Conservation (phyloP, 768 basidiomycete genomes). For the Dentipellis sp. region DNA sequence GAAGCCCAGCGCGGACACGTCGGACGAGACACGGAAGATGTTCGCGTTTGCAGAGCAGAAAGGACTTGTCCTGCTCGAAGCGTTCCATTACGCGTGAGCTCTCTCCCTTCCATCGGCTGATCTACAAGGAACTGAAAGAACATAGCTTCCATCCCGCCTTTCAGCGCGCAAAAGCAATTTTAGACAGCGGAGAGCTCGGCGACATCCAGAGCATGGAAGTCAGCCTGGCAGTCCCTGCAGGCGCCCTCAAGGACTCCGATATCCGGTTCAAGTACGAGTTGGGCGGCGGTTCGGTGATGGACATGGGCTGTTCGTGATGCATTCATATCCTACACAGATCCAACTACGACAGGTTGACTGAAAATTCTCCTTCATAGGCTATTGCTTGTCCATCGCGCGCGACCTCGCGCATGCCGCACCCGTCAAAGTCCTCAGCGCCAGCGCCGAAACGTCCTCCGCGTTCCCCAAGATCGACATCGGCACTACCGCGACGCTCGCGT, state of each 20-base stretch:
- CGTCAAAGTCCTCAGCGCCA: conserved; percentile 9
- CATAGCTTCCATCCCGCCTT: conserved; percentile 53
- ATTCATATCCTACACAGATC: conserved; percentile 3
- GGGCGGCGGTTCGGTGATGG: conserved; percentile 55
- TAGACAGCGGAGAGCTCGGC: conserved; percentile 49
- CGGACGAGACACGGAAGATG: conserved; percentile 43
- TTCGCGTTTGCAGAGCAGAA: conserved; percentile 39
- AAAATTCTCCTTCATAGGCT: conserved; percentile 20
- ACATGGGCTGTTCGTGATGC: conserved; percentile 36
- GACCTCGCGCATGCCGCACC: conserved; percentile 9
- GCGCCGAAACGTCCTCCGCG: conserved; percentile 3
- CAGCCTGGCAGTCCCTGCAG: conserved; percentile 27
- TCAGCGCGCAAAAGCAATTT: conserved; percentile 42
- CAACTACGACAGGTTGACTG: no score
- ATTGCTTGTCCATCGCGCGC: conserved; percentile 19
- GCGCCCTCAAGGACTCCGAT: conserved; percentile 27
- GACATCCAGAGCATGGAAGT: conserved; percentile 34
- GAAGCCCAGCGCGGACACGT: conserved; percentile 45
- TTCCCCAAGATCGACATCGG: conserved; percentile 17
- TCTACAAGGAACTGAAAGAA: neutral
- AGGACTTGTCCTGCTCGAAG: conserved; percentile 47
- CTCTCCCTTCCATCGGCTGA: neutral
- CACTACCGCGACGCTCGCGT: conserved; percentile 18
- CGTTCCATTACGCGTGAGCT: conserved; percentile 45
- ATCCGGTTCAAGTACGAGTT: conserved; percentile 44